Evolutionary conservation across 2,329 filamentous ascomycete genomes (phyloP).

Genomic region (Apiospora arundinis): DNA sequence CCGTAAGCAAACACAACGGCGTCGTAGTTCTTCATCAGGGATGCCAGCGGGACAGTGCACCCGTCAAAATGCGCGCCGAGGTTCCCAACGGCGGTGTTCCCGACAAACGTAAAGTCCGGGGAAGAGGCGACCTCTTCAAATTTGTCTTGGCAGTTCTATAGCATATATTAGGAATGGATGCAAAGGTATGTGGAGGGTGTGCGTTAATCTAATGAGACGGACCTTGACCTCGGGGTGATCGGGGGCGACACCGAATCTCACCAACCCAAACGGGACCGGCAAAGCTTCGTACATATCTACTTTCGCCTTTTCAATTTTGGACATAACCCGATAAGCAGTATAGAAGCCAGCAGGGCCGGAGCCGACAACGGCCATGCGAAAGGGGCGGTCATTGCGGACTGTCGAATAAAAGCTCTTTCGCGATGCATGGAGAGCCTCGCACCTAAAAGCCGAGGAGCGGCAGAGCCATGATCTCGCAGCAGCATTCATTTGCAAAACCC

Average conservation of each 20-base stretch:
- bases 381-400: slow-evolving; percentile 52
- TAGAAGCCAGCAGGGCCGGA: slow-evolving; percentile 98
- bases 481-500: slow-evolving; percentile 30
- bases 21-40: slow-evolving; percentile 84
- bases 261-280: slow-evolving; percentile 90
- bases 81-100: slow-evolving; percentile 82
- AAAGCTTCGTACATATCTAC: slow-evolving; percentile 97
- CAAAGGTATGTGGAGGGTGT: background rate
- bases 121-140: slow-evolving; percentile 88
- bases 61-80: slow-evolving; percentile 46
- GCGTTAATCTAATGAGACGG: slow-evolving; percentile 31
- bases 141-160: slow-evolving; percentile 90
- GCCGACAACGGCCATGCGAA: slow-evolving; percentile 87
- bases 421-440: slow-evolving; percentile 26
- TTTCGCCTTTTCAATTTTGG: slow-evolving; percentile 71
- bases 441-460: slow-evolving; percentile 29
- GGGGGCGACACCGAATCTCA: slow-evolving; percentile 94
- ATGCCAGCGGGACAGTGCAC: slow-evolving; percentile 66
- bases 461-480: slow-evolving; percentile 38
- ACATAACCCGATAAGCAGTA: slow-evolving; percentile 84
- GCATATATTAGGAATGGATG: background rate
- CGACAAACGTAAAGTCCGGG: slow-evolving; percentile 85
- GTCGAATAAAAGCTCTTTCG: slow-evolving; percentile 33
- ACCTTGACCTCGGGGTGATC: slow-evolving; percentile 99
- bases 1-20: slow-evolving; percentile 93